These are phyloP conservation scores for Juncus inflexus DNA, from an alignment of 176 grass and related monocot genomes.

Conservation along the genomic window DNA sequence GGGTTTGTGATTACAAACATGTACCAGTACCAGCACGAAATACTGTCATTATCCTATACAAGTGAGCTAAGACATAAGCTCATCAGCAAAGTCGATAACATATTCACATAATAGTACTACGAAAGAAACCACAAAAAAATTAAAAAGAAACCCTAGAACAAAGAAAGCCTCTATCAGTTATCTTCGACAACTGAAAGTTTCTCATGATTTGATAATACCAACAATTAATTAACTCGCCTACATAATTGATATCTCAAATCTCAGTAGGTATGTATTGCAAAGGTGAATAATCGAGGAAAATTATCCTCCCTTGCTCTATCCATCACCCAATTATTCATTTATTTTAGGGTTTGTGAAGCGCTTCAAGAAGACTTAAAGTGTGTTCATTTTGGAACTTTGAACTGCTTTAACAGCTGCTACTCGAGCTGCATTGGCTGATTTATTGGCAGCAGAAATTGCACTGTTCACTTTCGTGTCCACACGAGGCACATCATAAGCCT, in stretches of 20 bases:
- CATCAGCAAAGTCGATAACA: not conserved
- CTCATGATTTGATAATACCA: constrained; percentile 23
- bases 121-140: constrained; percentile 24
- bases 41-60: constrained; percentile 25
- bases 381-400: constrained; percentile 60
- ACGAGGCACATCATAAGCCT: constrained; percentile 69
- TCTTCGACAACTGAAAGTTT: constrained; percentile 75
- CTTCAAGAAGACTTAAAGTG: constrained; percentile 34
- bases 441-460: constrained; percentile 78
- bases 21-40: too few relatives aligned
- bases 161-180: constrained; percentile 29
- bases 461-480: constrained; percentile 89
- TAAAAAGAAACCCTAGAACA: constrained; percentile 19
- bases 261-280: constrained; percentile 28
- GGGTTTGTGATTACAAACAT: too few relatives aligned
- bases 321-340: constrained; percentile 32
- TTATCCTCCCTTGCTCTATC: constrained; percentile 31
- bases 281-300: constrained; percentile 40
- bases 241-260: constrained; percentile 17
- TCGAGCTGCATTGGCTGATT: constrained; percentile 91
- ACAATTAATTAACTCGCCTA: constrained; percentile 16
- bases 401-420: constrained; percentile 92
- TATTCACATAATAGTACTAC: constrained; percentile 28
- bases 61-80: constrained; percentile 17
- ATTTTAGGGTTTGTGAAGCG: constrained; percentile 24